A percentile compares a stretch with the other conserved stretches of the same genome.
phyloP scores from a whole-genome alignment of 192 early-diverging fungal genomes.

The Pilaira anomala region DNA sequence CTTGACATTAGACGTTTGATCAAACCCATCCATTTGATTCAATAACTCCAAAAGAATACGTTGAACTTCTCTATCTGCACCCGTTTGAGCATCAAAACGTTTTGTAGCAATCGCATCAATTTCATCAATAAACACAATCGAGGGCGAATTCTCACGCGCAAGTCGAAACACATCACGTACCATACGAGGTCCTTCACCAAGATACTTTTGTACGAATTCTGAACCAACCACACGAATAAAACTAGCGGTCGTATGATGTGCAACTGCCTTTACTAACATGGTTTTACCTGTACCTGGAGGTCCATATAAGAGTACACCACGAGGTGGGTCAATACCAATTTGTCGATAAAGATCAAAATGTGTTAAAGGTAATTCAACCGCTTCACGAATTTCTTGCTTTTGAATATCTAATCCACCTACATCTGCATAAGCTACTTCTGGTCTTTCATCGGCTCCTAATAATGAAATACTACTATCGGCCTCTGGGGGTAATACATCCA shows the following conservation, averaged over 20 bases:
- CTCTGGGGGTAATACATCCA: constrained; percentile 97
- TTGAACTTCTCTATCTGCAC: constrained; percentile 98
- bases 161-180: constrained; percentile 96
- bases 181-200: constrained; percentile 97
- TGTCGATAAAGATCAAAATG: constrained; percentile 98
- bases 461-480: constrained; percentile 89
- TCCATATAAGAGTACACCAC: constrained; percentile 98
- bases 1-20: constrained; percentile 97
- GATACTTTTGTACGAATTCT: constrained; percentile 99
- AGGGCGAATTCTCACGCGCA: constrained; percentile 94
- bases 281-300: constrained; percentile 99
- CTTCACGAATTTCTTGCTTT: constrained; percentile 93
- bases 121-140: constrained; percentile 99
- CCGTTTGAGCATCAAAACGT: constrained; percentile 96
- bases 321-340: constrained; percentile 98
- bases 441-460: constrained; percentile 74
- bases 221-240: constrained; percentile 97
- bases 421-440: constrained; percentile 78
- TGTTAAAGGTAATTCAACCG: constrained; percentile 95
- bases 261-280: constrained; percentile 98
- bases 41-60: constrained; percentile 94
- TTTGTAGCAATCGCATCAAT: constrained; percentile 99
- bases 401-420: constrained; percentile 88
- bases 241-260: constrained; percentile 94
- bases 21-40: constrained; percentile 99